These are phyloP conservation scores for Salvia rosmarinus DNA, from an alignment of 257 asterid genomes.

Conservation along the genomic window DNA sequence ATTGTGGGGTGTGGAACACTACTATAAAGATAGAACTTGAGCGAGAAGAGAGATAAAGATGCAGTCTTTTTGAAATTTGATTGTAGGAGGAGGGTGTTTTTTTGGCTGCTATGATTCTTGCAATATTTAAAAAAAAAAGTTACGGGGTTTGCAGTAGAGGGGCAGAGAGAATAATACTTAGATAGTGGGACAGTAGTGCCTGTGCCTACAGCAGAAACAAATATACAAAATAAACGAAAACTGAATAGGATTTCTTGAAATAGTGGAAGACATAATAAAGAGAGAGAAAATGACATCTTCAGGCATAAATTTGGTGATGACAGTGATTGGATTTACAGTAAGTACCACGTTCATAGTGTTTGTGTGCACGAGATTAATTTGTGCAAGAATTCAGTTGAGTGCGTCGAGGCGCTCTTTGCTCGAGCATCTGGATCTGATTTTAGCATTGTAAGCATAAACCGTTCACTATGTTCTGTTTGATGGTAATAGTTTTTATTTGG, in stretches of 20 bases:
- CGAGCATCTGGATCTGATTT: slow-evolving; percentile 66
- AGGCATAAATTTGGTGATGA: slow-evolving; percentile 81
- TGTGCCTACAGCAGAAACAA: background rate
- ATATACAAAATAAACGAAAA: background rate
- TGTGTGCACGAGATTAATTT: slow-evolving; percentile 81
- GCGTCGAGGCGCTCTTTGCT: slow-evolving; percentile 53
- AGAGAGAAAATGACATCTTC: slow-evolving; percentile 57
- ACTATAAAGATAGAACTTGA: slow-evolving; percentile 31
- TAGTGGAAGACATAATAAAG: slow-evolving; percentile 33
- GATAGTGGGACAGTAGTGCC: slow-evolving; percentile 28
- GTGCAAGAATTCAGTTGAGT: slow-evolving; percentile 72
- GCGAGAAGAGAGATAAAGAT: slow-evolving; percentile 28
- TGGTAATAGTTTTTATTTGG: slow-evolving; percentile 25
- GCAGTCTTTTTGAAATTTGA: slow-evolving; percentile 30
- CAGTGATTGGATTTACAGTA: slow-evolving; percentile 78
- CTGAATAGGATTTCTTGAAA: slow-evolving; percentile 24
- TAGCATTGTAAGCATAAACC: slow-evolving; percentile 73
- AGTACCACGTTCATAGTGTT: slow-evolving; percentile 79
- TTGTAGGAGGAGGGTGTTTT: slow-evolving; percentile 12
- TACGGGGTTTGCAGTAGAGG: slow-evolving; percentile 35
- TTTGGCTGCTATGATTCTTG: slow-evolving; percentile 28
- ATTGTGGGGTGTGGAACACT: slow-evolving; percentile 7
- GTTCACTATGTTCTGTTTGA: background rate
- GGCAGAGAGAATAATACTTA: slow-evolving; percentile 14
- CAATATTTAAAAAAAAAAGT: slow-evolving; percentile 21